These are phyloP conservation scores for Beta vulgaris DNA, from an alignment of 148 eudicot genomes.

Conservation along the genomic window DNA sequence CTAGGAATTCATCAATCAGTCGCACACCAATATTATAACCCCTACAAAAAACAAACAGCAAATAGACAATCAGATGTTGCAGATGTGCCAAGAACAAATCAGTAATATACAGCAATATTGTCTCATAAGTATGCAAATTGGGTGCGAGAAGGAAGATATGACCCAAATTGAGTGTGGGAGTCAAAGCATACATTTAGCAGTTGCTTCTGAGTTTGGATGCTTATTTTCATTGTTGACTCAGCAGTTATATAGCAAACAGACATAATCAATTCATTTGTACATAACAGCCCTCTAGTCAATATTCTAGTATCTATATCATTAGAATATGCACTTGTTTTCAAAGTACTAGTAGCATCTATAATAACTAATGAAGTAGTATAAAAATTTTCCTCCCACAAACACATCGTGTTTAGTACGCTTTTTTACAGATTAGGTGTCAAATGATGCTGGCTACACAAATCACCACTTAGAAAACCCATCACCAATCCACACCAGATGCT, in stretches of 20 bases:
- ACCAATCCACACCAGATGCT: neutral
- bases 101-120: neutral
- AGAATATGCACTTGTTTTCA: too few species aligned
- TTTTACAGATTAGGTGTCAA: neutral
- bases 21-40: slow-evolving; percentile 95
- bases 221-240: too few species aligned
- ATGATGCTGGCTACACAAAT: neutral
- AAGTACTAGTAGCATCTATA: too few species aligned
- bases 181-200: neutral
- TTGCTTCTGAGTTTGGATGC: neutral
- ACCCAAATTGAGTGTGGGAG: neutral
- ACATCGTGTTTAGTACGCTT: neutral
- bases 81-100: neutral
- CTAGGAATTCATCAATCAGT: slow-evolving; percentile 85
- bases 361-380: neutral
- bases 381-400: neutral
- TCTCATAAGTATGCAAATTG: neutral
- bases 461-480: neutral
- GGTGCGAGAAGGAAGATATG: neutral
- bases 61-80: slow-evolving; percentile 14
- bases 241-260: too few species aligned
- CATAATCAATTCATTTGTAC: too few species aligned
- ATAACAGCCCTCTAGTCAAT: too few species aligned
- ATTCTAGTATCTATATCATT: neutral
- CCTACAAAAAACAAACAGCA: slow-evolving; percentile 44